These are phyloP conservation scores for Microcyclospora pomicola DNA, from an alignment of 2,329 filamentous ascomycete species.

Conservation along the genomic window DNA sequence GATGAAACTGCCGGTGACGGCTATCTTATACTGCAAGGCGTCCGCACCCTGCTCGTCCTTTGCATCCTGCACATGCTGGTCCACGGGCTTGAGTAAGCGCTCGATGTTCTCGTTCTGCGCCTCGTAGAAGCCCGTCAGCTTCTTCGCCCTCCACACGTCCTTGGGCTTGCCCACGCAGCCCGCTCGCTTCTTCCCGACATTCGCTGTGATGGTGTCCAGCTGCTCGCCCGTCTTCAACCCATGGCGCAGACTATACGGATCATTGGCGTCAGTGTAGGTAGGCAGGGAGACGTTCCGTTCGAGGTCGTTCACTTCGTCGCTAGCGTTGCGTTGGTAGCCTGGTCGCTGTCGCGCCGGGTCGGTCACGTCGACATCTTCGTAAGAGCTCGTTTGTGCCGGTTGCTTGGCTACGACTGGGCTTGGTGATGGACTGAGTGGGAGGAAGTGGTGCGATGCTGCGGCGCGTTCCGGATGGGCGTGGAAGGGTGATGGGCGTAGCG, in stretches of 20 bases:
- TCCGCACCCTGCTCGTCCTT: slow-evolving; percentile 69
- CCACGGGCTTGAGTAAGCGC: slow-evolving; percentile 78
- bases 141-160: slow-evolving; percentile 34
- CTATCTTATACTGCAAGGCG: slow-evolving; percentile 60
- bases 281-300: slow-evolving; percentile 39
- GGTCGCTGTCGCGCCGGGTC: slow-evolving; percentile 22
- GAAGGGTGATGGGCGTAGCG: slow-evolving; percentile 34
- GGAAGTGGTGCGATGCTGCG: slow-evolving; percentile 7
- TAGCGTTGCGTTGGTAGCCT: slow-evolving; percentile 19
- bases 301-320: slow-evolving; percentile 24
- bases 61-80: slow-evolving; percentile 74
- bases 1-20: slow-evolving; percentile 52
- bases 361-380: slow-evolving; percentile 17
- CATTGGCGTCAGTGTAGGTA: slow-evolving; percentile 49
- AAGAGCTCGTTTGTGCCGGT: slow-evolving; percentile 25
- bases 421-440: slow-evolving; percentile 10
- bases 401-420: slow-evolving; percentile 12
- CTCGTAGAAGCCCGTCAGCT: slow-evolving; percentile 71
- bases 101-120: slow-evolving; percentile 89
- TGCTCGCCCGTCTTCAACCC: slow-evolving; percentile 70
- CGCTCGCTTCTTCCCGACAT: slow-evolving; percentile 54
- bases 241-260: slow-evolving; percentile 68
- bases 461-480: slow-evolving; percentile 22
- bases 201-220: slow-evolving; percentile 58
- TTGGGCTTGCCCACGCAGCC: slow-evolving; percentile 26